Base-by-base conservation (phyloP, 2,329 filamentous ascomycete genomes). In the Alternaria sp. region DNA sequence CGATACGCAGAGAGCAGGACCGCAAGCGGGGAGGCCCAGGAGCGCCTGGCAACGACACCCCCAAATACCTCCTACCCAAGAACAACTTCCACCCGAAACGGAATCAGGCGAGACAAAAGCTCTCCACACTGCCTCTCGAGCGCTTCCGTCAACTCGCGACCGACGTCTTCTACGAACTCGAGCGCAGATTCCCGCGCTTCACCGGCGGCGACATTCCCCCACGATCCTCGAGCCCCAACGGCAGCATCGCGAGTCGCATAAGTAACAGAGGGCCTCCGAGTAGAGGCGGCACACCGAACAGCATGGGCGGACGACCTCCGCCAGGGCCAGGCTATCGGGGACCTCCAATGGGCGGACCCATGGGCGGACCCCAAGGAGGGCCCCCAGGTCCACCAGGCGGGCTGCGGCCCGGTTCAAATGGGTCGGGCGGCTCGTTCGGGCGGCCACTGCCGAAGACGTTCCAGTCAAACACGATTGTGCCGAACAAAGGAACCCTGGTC, bases 401-500 rank as follows among this genome's bases (percentile, higher is more conserved):
- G 26, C 67, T 75, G 30, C 63, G 69, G 43, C 74, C 76, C 41
- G 75, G 73, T 12, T 67, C 68, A 37, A 64, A 63, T 50, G 68
- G 64, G 41, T 64, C 67, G 53, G 88, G 89, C 72, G 88, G 89
- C 72, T 89, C 91, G 56, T 91, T 89, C 68, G 90, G 91, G 45
- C 87, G 92, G 49, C 94, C 94, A 5, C 88, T 92, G 69, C 91
- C 92, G 15, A 97, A 96, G 77, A 94, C 94, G 41, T 94, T 97
- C 69, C 94, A 97, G 77, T 95, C 92, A 77, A 98, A 97, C 77
- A 98, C 94, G 0, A 97, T 98, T 73, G 92, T 98, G 30, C 96
- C 96, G 1, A 98, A 97, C 78, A 99, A 98, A 82, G 97, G 95
- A 74, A 97, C 92, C 1, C 94, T 98, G 90, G 89, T 98, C 2